Conservation (phyloP, 768 basidiomycete genomes). For the Leccinum truebloodii region DNA sequence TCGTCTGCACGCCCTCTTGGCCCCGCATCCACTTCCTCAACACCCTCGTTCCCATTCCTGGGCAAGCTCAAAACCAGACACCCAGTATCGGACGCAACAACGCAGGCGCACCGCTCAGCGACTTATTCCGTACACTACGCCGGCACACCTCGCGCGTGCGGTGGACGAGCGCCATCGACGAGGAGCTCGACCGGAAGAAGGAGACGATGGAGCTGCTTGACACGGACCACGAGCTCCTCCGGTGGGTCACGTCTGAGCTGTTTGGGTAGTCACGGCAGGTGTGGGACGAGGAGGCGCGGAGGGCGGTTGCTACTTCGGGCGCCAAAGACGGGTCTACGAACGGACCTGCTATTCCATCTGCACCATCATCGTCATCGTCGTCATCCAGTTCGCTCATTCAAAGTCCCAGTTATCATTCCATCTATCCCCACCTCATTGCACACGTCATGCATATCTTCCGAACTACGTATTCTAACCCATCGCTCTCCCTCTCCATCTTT, state of each 20-base stretch:
- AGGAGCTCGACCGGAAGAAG: constrained; percentile 65
- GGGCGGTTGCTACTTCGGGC: constrained; percentile 33
- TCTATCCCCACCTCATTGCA: constrained; percentile 76
- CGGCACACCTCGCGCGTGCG: constrained; percentile 49
- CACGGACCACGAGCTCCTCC: constrained; percentile 68
- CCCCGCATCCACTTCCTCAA: neutral
- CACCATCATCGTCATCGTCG: neutral
- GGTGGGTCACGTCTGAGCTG: constrained; percentile 70
- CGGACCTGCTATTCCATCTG: neutral
- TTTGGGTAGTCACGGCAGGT: constrained; percentile 55
- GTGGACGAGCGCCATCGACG: constrained; percentile 52
- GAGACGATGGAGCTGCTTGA: constrained; percentile 71
- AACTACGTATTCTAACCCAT: constrained; percentile 74
- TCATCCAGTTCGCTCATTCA: neutral
- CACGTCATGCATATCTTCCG: constrained; percentile 78
- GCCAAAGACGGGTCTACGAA: neutral
- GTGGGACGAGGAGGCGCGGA: constrained; percentile 41
- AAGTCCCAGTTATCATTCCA: constrained; percentile 54
- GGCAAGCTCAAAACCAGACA: neutral
- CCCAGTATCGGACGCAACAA: constrained; percentile 21
- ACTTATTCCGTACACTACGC: constrained; percentile 58
- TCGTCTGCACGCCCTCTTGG: neutral
- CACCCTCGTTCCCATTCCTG: neutral
- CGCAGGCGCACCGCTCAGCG: constrained; percentile 34
- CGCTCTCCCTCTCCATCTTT: constrained; percentile 82